Evolutionary conservation across 164 flowering plant species (phyloP).

Genomic region (Chloranthus sessilifolius): DNA sequence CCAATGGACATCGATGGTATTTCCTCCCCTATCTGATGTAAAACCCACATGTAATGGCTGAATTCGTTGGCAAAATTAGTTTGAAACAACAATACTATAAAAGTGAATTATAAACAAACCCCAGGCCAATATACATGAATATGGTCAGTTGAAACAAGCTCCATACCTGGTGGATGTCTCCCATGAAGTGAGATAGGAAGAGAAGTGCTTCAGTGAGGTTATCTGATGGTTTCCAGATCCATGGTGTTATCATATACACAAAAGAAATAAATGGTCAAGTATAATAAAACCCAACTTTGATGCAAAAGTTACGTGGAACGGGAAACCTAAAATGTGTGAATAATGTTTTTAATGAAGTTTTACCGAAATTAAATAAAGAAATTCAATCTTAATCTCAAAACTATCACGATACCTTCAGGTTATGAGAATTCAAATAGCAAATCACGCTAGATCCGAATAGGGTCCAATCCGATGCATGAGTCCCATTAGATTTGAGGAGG

Average conservation of each 20-base stretch:
- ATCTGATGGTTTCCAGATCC: slow-evolving; percentile 61
- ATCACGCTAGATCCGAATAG: too few relatives aligned
- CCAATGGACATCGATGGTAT: slow-evolving; percentile 83
- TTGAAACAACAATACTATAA: neutral
- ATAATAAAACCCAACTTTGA: too few relatives aligned
- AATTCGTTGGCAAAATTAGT: slow-evolving; percentile 4
- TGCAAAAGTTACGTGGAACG: too few relatives aligned
- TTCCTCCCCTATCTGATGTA: slow-evolving; percentile 71
- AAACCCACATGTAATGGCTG: slow-evolving; percentile 91
- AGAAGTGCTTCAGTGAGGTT: slow-evolving; percentile 83
- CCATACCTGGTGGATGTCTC: slow-evolving; percentile 84
- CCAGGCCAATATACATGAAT: neutral
- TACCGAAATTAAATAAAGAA: too few relatives aligned
- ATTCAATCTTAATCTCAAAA: too few relatives aligned
- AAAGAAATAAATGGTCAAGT: neutral
- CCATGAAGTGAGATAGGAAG: slow-evolving; percentile 82
- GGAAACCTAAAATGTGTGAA: too few relatives aligned
- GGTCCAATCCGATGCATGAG: too few relatives aligned
- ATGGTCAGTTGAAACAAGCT: neutral
- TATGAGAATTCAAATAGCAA: too few relatives aligned
- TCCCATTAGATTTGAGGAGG: too few relatives aligned
- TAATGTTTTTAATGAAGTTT: too few relatives aligned
- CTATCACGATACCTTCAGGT: too few relatives aligned
- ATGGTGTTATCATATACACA: neutral
- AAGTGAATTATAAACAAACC: neutral